A percentile compares a stretch with the other conserved stretches of the same genome.
Evolutionary conservation across 768 basidiomycete species (phyloP).

Genomic region (Tulasnella sp.): DNA sequence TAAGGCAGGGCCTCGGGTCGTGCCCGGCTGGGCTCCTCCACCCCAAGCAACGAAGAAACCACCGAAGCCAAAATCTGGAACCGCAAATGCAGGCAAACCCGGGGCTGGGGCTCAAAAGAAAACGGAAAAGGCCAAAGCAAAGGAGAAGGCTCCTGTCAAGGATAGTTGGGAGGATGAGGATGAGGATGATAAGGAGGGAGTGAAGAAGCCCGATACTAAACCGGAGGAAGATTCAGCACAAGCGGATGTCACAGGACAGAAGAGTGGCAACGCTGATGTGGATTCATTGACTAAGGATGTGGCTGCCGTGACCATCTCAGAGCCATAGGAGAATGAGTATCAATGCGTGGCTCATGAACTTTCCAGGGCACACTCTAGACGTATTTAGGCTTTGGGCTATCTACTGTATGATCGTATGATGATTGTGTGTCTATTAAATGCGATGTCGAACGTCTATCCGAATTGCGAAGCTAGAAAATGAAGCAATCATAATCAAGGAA

Average conservation of each 20-base stretch:
- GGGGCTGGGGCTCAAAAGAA: slow-evolving; percentile 26
- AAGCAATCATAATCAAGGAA: not conserved
- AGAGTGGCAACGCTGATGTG: slow-evolving; percentile 24
- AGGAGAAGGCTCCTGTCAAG: slow-evolving; percentile 74
- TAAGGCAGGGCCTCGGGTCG: slow-evolving; percentile 37
- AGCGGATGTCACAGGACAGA: not conserved
- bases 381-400: not conserved
- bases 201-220: slow-evolving; percentile 29
- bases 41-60: slow-evolving; percentile 36
- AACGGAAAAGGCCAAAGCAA: slow-evolving; percentile 70
- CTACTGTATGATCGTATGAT: not conserved
- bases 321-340: not conserved
- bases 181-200: slow-evolving; percentile 35
- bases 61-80: slow-evolving; percentile 7
- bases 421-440: not conserved
- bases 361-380: not conserved
- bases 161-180: slow-evolving; percentile 79
- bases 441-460: not conserved
- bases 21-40: slow-evolving; percentile 74
- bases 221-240: not conserved
- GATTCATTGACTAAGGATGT: slow-evolving; percentile 20
- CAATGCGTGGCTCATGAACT: not conserved
- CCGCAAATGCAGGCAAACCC: slow-evolving; percentile 13
- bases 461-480: not conserved
- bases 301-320: slow-evolving; percentile 27